Evolutionary conservation across 2,329 filamentous ascomycete genomes (phyloP), one percentile per base, ranked within the genome.

Genomic region (Curvularia verruculosa): DNA sequence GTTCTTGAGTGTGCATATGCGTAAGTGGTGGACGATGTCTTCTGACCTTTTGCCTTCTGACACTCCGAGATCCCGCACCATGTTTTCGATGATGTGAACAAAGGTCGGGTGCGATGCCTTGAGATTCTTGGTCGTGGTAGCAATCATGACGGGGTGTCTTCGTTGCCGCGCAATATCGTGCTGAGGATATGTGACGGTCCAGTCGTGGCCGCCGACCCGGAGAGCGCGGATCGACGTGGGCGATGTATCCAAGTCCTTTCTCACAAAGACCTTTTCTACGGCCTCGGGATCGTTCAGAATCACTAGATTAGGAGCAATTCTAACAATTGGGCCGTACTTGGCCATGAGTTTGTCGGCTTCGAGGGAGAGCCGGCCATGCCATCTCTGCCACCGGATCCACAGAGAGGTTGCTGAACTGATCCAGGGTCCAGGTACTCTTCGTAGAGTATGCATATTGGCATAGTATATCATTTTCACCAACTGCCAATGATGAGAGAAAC

Each of bases 121-220:
- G 44, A 63, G 58, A 28, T 62, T 58, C 44, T 66, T 66, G 1
- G 64, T 65, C 1, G 62, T 66, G 0, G 64, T 65, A 8, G 62
- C 61, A 13, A 66, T 66, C 62, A 66, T 66, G 19, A 66, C 64
- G 1, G 64, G 62, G 24, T 64, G 64, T 8, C 64, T 58, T 31
- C 64, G 47, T 18, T 41, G 44, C 3, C 64, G 55, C 13, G 64
- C 64, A 18, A 66, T 47, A 1, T 60, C 56, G 36, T 66, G 62
- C 39, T 66, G 62, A 18, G 62, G 64, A n/a, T 66, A 66, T 23
- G 64, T 65, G 15, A 66, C 64, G 1, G 64, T 66, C 62, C 62
- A 65, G 44, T 65, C 64, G 19, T 65, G 60, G 8, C 64, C 64
- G 36, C 64, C 64, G 15, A 66, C 61, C 10, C 62, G 57, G 9